These are phyloP conservation scores for Schizophyllum commune DNA, from an alignment of 1,284 basidiomycete genomes.

Conservation along the genomic window DNA sequence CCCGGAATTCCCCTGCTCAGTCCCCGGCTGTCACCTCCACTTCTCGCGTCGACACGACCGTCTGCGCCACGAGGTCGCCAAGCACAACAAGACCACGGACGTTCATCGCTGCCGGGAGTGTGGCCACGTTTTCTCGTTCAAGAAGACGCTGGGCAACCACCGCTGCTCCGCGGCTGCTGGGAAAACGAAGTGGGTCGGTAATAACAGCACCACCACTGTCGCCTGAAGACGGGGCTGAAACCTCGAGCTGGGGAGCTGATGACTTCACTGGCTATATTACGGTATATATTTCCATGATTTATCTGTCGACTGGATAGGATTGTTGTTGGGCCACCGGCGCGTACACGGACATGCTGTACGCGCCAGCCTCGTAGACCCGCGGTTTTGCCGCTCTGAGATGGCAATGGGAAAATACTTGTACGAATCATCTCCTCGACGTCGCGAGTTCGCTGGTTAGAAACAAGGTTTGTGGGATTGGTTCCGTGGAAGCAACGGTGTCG, in stretches of 20 bases:
- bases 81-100: conserved; percentile 30
- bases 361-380: neutral
- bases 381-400: too few species aligned
- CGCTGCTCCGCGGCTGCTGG: conserved; percentile 40
- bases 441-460: neutral
- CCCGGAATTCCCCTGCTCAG: conserved; percentile 2
- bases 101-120: conserved; percentile 36
- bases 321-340: neutral
- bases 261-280: neutral
- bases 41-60: conserved; percentile 12
- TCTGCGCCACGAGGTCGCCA: conserved; percentile 10
- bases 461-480: neutral
- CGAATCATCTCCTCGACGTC: neutral
- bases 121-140: conserved; percentile 39
- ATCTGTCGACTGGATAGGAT: neutral
- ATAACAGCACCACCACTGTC: neutral
- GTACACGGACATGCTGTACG: neutral
- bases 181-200: conserved; percentile 36
- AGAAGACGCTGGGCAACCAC: conserved; percentile 41
- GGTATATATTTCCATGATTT: neutral
- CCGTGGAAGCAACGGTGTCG: neutral
- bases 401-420: neutral
- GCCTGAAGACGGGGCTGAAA: too few species aligned
- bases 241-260: too few species aligned
- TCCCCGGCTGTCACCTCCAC: conserved; percentile 3